These are phyloP conservation scores for Leishmania tropica DNA, from an alignment of 208 protist genomes.

Conservation along the genomic window DNA sequence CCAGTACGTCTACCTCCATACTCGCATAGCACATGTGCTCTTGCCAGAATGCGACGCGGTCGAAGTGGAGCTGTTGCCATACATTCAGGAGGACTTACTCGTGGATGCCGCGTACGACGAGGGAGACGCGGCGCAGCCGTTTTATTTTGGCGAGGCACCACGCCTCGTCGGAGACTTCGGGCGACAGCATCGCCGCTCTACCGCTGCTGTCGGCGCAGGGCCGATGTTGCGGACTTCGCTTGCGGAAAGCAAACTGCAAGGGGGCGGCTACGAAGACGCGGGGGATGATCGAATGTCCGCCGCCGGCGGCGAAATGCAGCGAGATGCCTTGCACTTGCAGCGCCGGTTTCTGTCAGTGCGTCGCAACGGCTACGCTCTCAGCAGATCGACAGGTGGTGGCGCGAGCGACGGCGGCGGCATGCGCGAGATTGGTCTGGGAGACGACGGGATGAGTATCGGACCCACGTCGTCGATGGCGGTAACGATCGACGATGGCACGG, in stretches of 20 bases:
- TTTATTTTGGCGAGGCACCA: slow-evolving; percentile 60
- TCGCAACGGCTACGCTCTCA: slow-evolving; percentile 23
- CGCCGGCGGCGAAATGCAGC: slow-evolving; percentile 3
- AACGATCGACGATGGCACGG: neutral
- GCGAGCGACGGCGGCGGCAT: neutral
- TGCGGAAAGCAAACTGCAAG: neutral
- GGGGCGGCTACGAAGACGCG: neutral
- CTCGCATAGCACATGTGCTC: slow-evolving; percentile 73
- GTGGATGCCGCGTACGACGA: slow-evolving; percentile 58
- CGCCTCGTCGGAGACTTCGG: slow-evolving; percentile 18
- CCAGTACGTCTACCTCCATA: slow-evolving; percentile 89
- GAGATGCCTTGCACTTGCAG: slow-evolving; percentile 10
- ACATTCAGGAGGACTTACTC: slow-evolving; percentile 72
- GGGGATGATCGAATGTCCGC: slow-evolving; percentile 2
- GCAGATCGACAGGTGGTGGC: neutral
- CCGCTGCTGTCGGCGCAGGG: neutral
- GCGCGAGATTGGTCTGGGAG: neutral
- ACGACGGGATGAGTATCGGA: slow-evolving; percentile 16
- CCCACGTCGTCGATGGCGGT: neutral
- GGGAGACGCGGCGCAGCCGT: slow-evolving; percentile 29
- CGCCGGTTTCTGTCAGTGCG: slow-evolving; percentile 26
- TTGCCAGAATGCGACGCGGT: slow-evolving; percentile 56
- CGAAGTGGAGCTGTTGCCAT: slow-evolving; percentile 77
- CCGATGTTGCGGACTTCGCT: neutral
- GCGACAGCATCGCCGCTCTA: slow-evolving; percentile 1